Base-by-base conservation (phyloP, 1,284 basidiomycete species). In the Malassezia sp. region DNA sequence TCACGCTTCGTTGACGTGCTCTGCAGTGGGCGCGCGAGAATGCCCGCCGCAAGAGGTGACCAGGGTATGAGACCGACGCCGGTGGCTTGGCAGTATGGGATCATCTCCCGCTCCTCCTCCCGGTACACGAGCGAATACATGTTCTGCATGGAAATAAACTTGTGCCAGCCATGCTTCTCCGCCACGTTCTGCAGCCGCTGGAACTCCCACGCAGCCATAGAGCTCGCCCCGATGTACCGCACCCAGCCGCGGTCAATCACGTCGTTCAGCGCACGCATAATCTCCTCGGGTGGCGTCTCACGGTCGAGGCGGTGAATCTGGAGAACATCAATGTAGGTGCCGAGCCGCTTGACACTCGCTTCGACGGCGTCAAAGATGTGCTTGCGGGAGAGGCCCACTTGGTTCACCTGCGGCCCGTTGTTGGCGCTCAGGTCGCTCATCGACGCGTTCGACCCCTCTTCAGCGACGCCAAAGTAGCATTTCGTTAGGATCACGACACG, bases 311-410 rank as follows among this genome's bases (percentile, higher is more conserved):
- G 76, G 56, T 81, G 80, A 6, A 62, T 61, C 48, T 63, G 56
- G 11, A 67, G 45, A 14, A 67, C 59, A 32, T 63, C 61, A 60
- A 72, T 83, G 62, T 88, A 88, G 61, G 82, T 79, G 38, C 79
- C 77, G 5, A 86, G 77, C 24, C 84, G 79, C 60, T 79, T 74
- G 22, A 88, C 75, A 21, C 75, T 78, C 38, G 78, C 79, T 57
- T 80, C 75, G 11, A 81, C 75, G 14, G 83, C 85, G 71, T 89
- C 84, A 57, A 89, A 78, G 59, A 85, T 80, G 78, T 85, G 83
- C 72, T 85, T 86, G 43, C 83, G 74, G n/a, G 77, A 78, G 17
- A 82, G 72, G 21, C 81, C 81, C 27, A 71, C 71, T 32, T 74
- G 77, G 56, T 83, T 82, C 28, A 49, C 47, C 17, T 38, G 14